Evolutionary conservation across 2,329 filamentous ascomycete species (phyloP).

Genomic region (Pseudogymnoascus sp.): DNA sequence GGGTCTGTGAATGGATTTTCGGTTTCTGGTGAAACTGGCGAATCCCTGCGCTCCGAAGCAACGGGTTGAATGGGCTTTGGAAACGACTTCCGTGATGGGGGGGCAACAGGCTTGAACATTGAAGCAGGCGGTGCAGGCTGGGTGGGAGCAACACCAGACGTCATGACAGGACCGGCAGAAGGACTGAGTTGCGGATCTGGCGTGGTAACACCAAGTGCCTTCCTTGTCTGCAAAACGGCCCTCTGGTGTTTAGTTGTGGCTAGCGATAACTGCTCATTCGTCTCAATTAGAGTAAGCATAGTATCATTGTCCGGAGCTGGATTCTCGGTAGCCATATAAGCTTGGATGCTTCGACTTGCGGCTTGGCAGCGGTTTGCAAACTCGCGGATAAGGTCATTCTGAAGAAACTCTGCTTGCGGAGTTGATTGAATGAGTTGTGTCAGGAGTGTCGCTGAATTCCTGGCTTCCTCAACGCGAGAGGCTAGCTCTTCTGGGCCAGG

Average conservation of each 20-base stretch:
- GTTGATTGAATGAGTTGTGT: conserved; percentile 86
- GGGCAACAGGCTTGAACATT: conserved; percentile 13
- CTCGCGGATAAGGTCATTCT: conserved; percentile 86
- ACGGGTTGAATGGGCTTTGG: conserved; percentile 10
- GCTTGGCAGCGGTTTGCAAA: conserved; percentile 80
- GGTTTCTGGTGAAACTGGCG: conserved; percentile 18
- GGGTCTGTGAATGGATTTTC: conserved; percentile 28
- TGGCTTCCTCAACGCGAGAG: conserved; percentile 80
- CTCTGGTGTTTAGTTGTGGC: conserved; percentile 80
- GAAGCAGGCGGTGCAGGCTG: conserved; percentile 12
- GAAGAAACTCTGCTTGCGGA: conserved; percentile 63
- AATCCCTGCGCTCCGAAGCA: conserved; percentile 11
- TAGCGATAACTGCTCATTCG: conserved; percentile 81
- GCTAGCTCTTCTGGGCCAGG: conserved; percentile 72
- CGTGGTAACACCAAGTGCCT: conserved; percentile 40
- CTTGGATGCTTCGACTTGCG: conserved; percentile 74
- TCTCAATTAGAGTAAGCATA: conserved; percentile 87
- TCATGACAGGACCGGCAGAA: conserved; percentile 4
- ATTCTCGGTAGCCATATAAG: conserved; percentile 73
- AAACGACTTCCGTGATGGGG: not conserved
- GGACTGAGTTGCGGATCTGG: conserved; percentile 15
- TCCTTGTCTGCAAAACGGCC: conserved; percentile 59
- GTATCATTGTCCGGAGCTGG: conserved; percentile 87
- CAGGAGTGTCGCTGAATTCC: conserved; percentile 85
- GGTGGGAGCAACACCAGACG: not conserved